phyloP scores from a whole-genome alignment of 2,329 filamentous ascomycete species.

The Chaetomiaceae sp. region DNA sequence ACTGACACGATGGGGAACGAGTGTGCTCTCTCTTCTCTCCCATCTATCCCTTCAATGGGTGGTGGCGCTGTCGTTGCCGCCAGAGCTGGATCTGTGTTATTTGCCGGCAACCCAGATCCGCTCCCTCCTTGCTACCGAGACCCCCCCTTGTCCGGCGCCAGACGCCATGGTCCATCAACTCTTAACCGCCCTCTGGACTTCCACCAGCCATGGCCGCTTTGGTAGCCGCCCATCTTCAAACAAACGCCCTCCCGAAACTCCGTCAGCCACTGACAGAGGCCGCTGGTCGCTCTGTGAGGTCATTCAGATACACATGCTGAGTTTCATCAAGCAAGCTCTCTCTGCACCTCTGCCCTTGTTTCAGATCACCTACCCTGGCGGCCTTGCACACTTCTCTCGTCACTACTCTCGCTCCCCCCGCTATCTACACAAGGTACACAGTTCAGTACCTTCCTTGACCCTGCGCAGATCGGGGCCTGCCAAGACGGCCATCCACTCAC shows the following conservation, averaged over 20 bases:
- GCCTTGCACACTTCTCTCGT: slow-evolving; percentile 23
- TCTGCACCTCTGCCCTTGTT: slow-evolving; percentile 31
- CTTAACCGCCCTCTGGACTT: slow-evolving; percentile 33
- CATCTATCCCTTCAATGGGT: too few relatives aligned
- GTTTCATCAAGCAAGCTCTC: slow-evolving; percentile 46
- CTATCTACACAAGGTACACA: too few relatives aligned
- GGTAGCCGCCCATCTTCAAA: slow-evolving; percentile 45
- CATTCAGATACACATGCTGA: slow-evolving; percentile 45
- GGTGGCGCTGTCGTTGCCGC: slow-evolving; percentile 6
- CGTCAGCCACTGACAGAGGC: slow-evolving; percentile 48
- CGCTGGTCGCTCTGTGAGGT: slow-evolving; percentile 36
- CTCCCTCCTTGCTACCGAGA: background rate
- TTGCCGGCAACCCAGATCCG: slow-evolving; percentile 6
- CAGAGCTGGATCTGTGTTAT: background rate
- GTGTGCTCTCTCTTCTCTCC: slow-evolving; percentile 3
- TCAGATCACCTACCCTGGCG: slow-evolving; percentile 30
- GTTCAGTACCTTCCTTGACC: too few relatives aligned
- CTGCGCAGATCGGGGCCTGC: slow-evolving; percentile 11
- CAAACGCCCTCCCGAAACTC: slow-evolving; percentile 41
- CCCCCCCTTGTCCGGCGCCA: slow-evolving; percentile 9
- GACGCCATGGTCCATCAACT: slow-evolving; percentile 22
- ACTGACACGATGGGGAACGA: slow-evolving; percentile 6
- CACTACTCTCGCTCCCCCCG: too few relatives aligned
- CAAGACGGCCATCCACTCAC: slow-evolving; percentile 12
- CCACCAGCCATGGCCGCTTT: slow-evolving; percentile 26